A percentile compares a stretch with the other conserved stretches of the same genome.
Evolutionary conservation across 1,284 basidiomycete species (phyloP).

Genomic region (Naganishia cerealis): DNA sequence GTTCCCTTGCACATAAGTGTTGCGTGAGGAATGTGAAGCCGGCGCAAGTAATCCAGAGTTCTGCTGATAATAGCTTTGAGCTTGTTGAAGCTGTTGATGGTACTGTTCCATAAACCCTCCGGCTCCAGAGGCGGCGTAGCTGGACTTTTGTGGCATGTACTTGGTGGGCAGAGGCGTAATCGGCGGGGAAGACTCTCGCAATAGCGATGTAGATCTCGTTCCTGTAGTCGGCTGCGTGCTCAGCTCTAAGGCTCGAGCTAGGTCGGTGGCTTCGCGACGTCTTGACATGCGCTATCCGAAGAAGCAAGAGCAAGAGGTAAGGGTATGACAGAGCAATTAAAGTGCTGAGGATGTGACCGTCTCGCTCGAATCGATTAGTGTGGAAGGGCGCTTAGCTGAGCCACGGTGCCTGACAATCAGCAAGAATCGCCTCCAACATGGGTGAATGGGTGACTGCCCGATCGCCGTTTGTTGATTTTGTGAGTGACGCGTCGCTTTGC

Average conservation of each 20-base stretch:
- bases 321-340: slow-evolving; percentile 1
- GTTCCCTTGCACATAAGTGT: neutral
- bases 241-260: slow-evolving; percentile 28
- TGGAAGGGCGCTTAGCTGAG: neutral
- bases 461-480: slow-evolving; percentile 28
- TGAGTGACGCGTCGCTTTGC: neutral
- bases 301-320: neutral
- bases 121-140: neutral
- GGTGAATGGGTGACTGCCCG: neutral
- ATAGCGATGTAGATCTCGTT: slow-evolving; percentile 7
- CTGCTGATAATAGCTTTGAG: slow-evolving; percentile 27
- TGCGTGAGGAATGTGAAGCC: slow-evolving; percentile 11
- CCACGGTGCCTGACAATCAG: neutral
- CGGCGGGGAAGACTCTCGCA: slow-evolving; percentile 19
- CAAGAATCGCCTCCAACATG: slow-evolving; percentile 5
- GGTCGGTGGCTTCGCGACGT: slow-evolving; percentile 25
- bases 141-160: slow-evolving; percentile 9
- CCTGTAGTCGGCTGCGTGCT: slow-evolving; percentile 13
- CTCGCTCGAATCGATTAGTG: neutral
- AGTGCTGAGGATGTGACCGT: neutral
- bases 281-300: slow-evolving; percentile 24
- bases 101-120: slow-evolving; percentile 28
- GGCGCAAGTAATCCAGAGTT: slow-evolving; percentile 18
- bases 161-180: slow-evolving; percentile 19
- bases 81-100: slow-evolving; percentile 26